phyloP scores from a whole-genome alignment of 2,329 filamentous ascomycete genomes.

The Talaromyces sp. region DNA sequence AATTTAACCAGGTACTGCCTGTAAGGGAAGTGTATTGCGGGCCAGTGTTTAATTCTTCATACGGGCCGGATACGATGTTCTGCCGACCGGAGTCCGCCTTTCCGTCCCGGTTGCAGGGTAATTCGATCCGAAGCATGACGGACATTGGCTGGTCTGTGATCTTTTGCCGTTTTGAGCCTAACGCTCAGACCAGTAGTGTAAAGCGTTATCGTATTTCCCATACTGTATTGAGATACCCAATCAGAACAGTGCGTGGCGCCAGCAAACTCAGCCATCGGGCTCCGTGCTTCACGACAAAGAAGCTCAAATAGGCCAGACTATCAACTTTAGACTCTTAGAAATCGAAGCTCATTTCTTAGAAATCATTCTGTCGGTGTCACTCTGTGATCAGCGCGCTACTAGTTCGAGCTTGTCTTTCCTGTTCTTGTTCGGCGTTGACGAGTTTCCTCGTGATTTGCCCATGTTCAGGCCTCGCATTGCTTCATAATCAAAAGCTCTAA shows the following conservation, averaged over 20 bases:
- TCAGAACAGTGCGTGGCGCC: not conserved
- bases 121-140: not conserved
- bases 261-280: not conserved
- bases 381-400: no score
- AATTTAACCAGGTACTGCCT: not conserved
- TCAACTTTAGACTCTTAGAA: not conserved
- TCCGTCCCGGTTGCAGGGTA: not conserved
- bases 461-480: not conserved
- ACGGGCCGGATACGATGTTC: not conserved
- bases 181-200: not conserved
- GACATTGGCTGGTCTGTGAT: not conserved
- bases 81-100: not conserved
- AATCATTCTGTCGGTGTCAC: not conserved
- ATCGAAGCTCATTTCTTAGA: not conserved
- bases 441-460: not conserved
- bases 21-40: not conserved
- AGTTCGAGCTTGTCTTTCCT: not conserved
- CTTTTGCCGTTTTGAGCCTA: not conserved
- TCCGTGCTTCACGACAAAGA: not conserved
- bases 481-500: not conserved
- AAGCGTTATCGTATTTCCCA: not conserved
- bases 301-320: not conserved
- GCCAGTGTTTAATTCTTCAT: not conserved
- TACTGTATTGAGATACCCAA: not conserved
- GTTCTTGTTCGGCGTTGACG: not conserved